Conservation (phyloP, 108 stramenopile genomes). For the Pelagomonas calceolata region DNA sequence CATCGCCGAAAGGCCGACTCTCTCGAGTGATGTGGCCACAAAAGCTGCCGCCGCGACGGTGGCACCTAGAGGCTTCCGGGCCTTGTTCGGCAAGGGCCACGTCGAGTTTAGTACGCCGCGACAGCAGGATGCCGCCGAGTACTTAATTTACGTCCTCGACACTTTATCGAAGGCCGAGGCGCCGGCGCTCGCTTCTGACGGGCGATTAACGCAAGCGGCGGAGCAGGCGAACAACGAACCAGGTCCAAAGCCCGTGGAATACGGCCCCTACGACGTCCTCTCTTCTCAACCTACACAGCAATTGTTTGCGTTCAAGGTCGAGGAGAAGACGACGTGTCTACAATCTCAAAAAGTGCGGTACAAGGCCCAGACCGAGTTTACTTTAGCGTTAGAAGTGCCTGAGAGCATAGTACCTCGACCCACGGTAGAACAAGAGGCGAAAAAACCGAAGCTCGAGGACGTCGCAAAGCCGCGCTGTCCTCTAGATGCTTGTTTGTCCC, state of each 20-base stretch:
- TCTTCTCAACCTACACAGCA: neutral
- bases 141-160: conserved; percentile 80
- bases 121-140: conserved; percentile 98
- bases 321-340: conserved; percentile 60
- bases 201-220: conserved; percentile 3
- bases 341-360: conserved; percentile 29
- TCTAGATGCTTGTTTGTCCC: conserved; percentile 67
- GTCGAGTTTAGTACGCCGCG: conserved; percentile 87
- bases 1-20: neutral
- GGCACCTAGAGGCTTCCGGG: conserved; percentile 91
- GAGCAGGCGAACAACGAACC: neutral
- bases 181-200: conserved; percentile 8
- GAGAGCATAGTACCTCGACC: conserved; percentile 60
- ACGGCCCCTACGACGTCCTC: neutral
- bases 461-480: conserved; percentile 49
- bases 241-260: neutral
- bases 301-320: conserved; percentile 67
- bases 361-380: conserved; percentile 15
- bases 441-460: conserved; percentile 38
- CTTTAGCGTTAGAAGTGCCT: conserved; percentile 65
- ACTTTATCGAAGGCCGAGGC: conserved; percentile 63
- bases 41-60: conserved; percentile 15
- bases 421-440: conserved; percentile 35
- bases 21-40: neutral
- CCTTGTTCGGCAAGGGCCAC: conserved; percentile 76